Percentiles rank a stretch among this genome's conserved stretches.
These are phyloP conservation scores for Insectozyma bohioensis DNA, from an alignment of 1,139 yeast species.

Conservation along the genomic window DNA sequence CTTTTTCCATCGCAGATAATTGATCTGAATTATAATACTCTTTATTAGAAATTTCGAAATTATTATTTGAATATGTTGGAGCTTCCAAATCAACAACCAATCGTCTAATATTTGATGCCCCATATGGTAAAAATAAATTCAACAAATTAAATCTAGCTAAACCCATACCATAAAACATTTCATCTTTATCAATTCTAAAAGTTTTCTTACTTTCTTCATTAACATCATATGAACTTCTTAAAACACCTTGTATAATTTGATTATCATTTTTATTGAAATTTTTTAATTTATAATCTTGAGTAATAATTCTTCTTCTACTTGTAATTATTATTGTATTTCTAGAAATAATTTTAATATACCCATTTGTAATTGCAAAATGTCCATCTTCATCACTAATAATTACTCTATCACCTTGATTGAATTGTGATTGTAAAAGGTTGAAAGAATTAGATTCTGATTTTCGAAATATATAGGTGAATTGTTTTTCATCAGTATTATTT, in stretches of 20 bases:
- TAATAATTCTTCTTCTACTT: conserved; percentile 53
- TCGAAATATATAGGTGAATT: conserved; percentile 48
- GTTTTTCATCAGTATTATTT: conserved; percentile 18
- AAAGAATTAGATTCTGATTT: conserved; percentile 1
- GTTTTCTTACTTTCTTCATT: conserved; percentile 14
- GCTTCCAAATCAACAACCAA: conserved; percentile 59
- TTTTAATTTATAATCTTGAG: conserved; percentile 37
- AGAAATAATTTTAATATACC: conserved; percentile 49
- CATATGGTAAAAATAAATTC: conserved; percentile 57
- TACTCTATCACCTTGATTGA: conserved; percentile 54
- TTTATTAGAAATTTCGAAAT: not conserved
- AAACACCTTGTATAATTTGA: conserved; percentile 51
- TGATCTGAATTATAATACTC: conserved; percentile 61
- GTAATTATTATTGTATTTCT: conserved; percentile 38
- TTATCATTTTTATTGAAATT: conserved; percentile 44
- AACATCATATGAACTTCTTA: conserved; percentile 14
- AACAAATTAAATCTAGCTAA: conserved; percentile 75
- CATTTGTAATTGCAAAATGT: conserved; percentile 71
- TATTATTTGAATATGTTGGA: conserved; percentile 23
- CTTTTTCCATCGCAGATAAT: conserved; percentile 61
- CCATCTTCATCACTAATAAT: conserved; percentile 80
- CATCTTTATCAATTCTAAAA: conserved; percentile 80
- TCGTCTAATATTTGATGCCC: conserved; percentile 53
- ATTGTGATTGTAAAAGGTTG: conserved; percentile 32
- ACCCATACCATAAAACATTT: conserved; percentile 71